Evolutionary conservation across 2,329 filamentous ascomycete species (phyloP), one percentile per base, ranked within the genome.

Genomic region (Curvularia eragrostidis): DNA sequence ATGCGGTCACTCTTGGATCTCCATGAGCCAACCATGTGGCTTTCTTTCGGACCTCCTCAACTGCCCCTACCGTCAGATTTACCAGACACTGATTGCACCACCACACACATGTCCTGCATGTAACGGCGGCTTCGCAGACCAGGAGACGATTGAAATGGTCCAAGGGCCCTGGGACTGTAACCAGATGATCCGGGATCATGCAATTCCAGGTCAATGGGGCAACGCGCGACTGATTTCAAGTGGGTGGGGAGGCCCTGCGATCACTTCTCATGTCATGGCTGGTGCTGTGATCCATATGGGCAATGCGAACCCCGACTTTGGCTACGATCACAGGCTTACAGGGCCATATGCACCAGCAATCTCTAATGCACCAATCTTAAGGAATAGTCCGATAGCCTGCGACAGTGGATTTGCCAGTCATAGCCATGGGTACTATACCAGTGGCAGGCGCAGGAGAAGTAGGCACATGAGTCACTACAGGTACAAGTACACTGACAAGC

Each of bases 1-100:
- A 48, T 85, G 83, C 68, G 67, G 69, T 7, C 82, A 84, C 61
- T 72, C 77, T 26, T 85, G 82, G 81, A 69, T 83, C 52, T 78
- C 76, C 23, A 79, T 85, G 62, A 72, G 71, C 23, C 68, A 75
- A 12, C 77, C 80, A 8, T 85, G 83, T 67, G 70, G 67, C 5
- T 70, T 70, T 32, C 68, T 72, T 36, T 71, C 69, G 23, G 75
- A 81, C 53, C 73, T 82, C 18, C 62, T 78, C 36, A 79, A 64
- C 56, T 81, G 80, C 60, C 75, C 76, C 8, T 62, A 74, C 52
- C 79, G 78, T 48, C 62, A 70, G 28, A 70, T 66, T 9, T 64
- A 64, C 39, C 64, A 71, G 39, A 65, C 64, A n/a, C 54, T 69
- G 32, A 58, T 72, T 24, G 71, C 70, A 21, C 71, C 71, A 23